A percentile compares a stretch with the other conserved stretches of the same genome.
Conservation (phyloP, 345 rosid genomes). For the Camelina laxa region DNA sequence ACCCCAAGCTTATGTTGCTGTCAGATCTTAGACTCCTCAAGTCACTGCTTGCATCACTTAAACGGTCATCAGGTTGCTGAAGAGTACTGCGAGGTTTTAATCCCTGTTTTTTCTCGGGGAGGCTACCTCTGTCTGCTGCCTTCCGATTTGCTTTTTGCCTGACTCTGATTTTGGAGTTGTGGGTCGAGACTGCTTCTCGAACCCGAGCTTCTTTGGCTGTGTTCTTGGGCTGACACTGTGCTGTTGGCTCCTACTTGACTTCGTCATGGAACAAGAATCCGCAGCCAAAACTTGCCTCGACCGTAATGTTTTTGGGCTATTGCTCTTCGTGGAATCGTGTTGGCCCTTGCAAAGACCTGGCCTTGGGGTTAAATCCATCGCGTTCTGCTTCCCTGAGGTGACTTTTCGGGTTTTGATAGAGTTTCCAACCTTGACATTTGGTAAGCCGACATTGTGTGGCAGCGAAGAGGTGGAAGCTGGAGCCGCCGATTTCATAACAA, state of each 20-base stretch:
- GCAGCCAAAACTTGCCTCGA: constrained; percentile 43
- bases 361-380: constrained; percentile 58
- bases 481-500: constrained; percentile 54
- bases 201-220: constrained; percentile 57
- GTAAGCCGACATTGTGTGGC: constrained; percentile 39
- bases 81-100: constrained; percentile 42
- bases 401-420: constrained; percentile 46
- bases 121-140: constrained; percentile 53
- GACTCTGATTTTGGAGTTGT: constrained; percentile 50
- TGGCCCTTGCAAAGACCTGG: constrained; percentile 44
- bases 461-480: constrained; percentile 42
- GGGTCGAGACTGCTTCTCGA: constrained; percentile 53
- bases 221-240: constrained; percentile 55
- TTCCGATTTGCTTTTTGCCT: constrained; percentile 51
- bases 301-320: constrained; percentile 42
- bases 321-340: constrained; percentile 43
- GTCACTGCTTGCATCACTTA: constrained; percentile 51
- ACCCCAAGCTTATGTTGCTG: constrained; percentile 54
- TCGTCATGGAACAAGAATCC: constrained; percentile 43
- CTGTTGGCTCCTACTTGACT: constrained; percentile 49
- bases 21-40: constrained; percentile 62
- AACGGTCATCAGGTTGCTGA: constrained; percentile 52
- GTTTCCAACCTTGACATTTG: constrained; percentile 45
- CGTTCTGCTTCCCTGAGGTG: constrained; percentile 47
- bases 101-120: constrained; percentile 50